Evolutionary conservation across 306 rosid genomes (phyloP), one percentile per base, ranked within the genome.

Genomic region (Gynostemma pentaphyllum): DNA sequence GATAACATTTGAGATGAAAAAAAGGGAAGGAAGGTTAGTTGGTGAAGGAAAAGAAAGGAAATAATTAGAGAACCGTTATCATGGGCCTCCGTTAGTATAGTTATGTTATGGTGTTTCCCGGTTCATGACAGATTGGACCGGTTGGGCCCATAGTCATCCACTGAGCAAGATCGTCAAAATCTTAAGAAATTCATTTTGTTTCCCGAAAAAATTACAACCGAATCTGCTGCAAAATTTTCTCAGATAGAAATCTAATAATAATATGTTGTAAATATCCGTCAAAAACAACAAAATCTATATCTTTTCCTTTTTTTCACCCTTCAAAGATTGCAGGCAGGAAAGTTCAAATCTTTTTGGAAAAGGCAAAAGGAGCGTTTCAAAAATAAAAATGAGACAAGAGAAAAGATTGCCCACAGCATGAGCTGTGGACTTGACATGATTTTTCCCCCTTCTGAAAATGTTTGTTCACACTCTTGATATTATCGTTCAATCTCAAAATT

Each of bases 111-210:
- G 30, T 54, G 41, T 0, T 21, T 53, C 23, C 12, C 44, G 44
- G 62, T 55, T 55, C 26, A 8, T 16, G 42, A 55, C 44, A 55
- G 62, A 55, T 16, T 30, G 64, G 64, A 57, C 12, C 29, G 46
- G 45, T 56, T 13, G 70, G 23, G 26, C 65, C 69, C 64, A 52
- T 32, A 3, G n/a, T n/a, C n/a, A n/a, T n/a, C n/a, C n/a, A 21
- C 27, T 34, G n/a, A 19, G 65, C 55, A 49, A 61, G 49, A 69
- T 66, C 62, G 67, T 45, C 47, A 70, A 61, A 70, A 72, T 75
- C 81, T 69, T 52, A 23, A 6, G 40, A 39, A 70, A 46, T 69
- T 63, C 62, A 40, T 45, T 51, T 44, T 50, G 77, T 51, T 68
- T 75, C 78, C 76, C 10, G 14, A 10, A 48, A 54, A 51, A 36